These are phyloP conservation scores for Moniliophthora roreri DNA, from an alignment of 1,284 basidiomycete species.

Conservation along the genomic window DNA sequence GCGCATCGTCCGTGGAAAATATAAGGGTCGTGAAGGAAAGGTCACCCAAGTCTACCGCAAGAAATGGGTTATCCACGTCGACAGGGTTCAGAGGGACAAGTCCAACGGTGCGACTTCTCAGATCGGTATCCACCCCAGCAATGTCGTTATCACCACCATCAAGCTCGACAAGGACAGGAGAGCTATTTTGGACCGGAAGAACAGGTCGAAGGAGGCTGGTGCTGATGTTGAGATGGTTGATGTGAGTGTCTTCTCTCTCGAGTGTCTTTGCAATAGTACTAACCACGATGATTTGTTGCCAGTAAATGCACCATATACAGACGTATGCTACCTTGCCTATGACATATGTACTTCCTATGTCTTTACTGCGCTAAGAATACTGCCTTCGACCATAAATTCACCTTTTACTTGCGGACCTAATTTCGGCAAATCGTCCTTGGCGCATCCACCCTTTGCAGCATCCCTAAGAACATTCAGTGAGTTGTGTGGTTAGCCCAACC, in stretches of 20 bases:
- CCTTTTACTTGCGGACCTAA: too few relatives aligned
- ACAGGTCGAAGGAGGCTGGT: conserved; percentile 59
- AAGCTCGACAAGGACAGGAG: conserved; percentile 89
- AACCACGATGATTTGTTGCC: background rate
- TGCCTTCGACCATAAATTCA: too few relatives aligned
- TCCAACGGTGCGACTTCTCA: conserved; percentile 93
- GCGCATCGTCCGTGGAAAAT: conserved; percentile 92
- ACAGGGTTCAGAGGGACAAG: conserved; percentile 98
- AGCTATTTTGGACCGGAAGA: conserved; percentile 68
- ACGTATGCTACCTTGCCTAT: too few relatives aligned
- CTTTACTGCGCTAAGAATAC: too few relatives aligned
- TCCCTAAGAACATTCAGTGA: too few relatives aligned
- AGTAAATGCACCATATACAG: too few relatives aligned
- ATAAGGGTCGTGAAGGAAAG: conserved; percentile 99
- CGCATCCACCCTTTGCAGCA: too few relatives aligned
- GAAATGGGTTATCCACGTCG: conserved; percentile 99
- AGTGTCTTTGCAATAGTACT: background rate
- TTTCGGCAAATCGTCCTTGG: too few relatives aligned
- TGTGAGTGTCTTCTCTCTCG: conserved; percentile 44
- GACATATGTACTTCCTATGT: too few relatives aligned
- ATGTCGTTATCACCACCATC: conserved; percentile 92
- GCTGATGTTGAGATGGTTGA: conserved; percentile 78
- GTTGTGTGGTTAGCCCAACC: too few relatives aligned
- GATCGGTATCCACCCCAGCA: conserved; percentile 96
- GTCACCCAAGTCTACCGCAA: conserved; percentile 98